Evolutionary conservation across 2,329 filamentous ascomycete species (phyloP).

Genomic region (Apiospora hydei): DNA sequence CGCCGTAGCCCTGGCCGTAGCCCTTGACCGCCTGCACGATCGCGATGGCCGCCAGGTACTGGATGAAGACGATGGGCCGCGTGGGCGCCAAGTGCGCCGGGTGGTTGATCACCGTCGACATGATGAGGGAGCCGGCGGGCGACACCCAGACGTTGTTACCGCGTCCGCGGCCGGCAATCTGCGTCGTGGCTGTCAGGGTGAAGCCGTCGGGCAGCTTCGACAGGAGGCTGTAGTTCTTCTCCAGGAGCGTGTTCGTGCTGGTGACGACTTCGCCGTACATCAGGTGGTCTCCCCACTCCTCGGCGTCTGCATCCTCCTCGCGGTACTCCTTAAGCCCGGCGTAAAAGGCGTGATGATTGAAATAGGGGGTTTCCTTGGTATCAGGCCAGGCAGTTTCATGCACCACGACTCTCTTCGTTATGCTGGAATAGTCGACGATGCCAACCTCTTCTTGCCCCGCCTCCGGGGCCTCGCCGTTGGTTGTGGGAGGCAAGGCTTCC

Average conservation of each 20-base stretch:
- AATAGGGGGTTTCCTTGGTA: slow-evolving; percentile 79
- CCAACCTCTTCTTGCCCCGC: slow-evolving; percentile 53
- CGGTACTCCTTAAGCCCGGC: slow-evolving; percentile 74
- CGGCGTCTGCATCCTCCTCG: slow-evolving; percentile 59
- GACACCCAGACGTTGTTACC: slow-evolving; percentile 96
- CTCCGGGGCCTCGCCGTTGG: slow-evolving; percentile 14
- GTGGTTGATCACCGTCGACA: slow-evolving; percentile 89
- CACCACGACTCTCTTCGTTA: slow-evolving; percentile 76
- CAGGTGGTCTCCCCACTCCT: slow-evolving; percentile 77
- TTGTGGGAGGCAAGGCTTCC: slow-evolving; percentile 52
- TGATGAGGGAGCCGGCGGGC: slow-evolving; percentile 84
- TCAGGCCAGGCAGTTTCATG: slow-evolving; percentile 74
- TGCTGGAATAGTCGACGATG: slow-evolving; percentile 75
- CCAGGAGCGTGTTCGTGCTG: slow-evolving; percentile 90
- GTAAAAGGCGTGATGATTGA: slow-evolving; percentile 84
- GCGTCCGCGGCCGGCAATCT: slow-evolving; percentile 86
- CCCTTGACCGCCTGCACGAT: slow-evolving; percentile 82
- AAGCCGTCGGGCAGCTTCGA: slow-evolving; percentile 83
- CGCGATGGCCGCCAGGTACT: slow-evolving; percentile 90
- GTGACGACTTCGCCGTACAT: slow-evolving; percentile 93
- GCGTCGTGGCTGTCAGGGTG: slow-evolving; percentile 84
- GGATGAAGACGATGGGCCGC: slow-evolving; percentile 89
- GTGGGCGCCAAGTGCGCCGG: slow-evolving; percentile 72
- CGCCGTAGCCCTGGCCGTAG: slow-evolving; percentile 79
- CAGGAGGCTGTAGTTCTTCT: slow-evolving; percentile 85